phyloP scores from a whole-genome alignment of 208 protist species.

The Leishmania martiniquensis region DNA sequence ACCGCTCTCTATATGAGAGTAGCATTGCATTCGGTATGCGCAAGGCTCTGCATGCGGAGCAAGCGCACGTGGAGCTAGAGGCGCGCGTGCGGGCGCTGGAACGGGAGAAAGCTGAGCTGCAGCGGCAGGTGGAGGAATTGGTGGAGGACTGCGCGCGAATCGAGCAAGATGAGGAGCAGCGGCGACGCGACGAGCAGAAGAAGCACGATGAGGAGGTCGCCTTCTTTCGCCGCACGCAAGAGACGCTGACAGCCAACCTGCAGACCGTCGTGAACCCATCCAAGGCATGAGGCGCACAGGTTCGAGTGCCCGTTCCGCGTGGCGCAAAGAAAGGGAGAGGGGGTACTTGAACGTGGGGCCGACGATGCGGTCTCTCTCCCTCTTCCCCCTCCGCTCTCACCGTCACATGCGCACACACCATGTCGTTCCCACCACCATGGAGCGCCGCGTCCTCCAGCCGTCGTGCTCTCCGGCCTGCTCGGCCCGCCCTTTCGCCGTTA shows the following conservation, averaged over 20 bases:
- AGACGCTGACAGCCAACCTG: conserved; percentile 94
- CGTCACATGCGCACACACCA: neutral
- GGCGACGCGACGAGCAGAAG: conserved; percentile 91
- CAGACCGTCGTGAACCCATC: conserved; percentile 90
- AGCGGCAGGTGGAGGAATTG: conserved; percentile 87
- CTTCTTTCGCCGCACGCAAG: conserved; percentile 96
- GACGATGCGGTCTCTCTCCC: neutral
- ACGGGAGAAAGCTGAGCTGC: conserved; percentile 94
- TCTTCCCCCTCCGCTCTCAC: neutral
- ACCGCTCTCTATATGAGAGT: conserved; percentile 86
- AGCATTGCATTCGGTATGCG: conserved; percentile 96
- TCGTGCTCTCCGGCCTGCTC: neutral
- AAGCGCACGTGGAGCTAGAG: conserved; percentile 96
- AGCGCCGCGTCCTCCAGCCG: neutral
- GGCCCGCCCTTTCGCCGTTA: neutral
- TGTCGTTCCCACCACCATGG: neutral
- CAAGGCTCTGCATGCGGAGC: conserved; percentile 98
- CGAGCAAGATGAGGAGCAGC: conserved; percentile 92
- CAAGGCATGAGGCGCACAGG: conserved; percentile 43
- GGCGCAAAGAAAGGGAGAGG: neutral
- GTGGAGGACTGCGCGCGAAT: conserved; percentile 78
- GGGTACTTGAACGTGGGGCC: neutral
- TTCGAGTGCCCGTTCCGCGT: neutral
- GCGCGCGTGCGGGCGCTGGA: conserved; percentile 92
- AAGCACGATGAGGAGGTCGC: conserved; percentile 97